Base-by-base conservation (phyloP, 306 rosid species). In the Benincasa hispida region DNA sequence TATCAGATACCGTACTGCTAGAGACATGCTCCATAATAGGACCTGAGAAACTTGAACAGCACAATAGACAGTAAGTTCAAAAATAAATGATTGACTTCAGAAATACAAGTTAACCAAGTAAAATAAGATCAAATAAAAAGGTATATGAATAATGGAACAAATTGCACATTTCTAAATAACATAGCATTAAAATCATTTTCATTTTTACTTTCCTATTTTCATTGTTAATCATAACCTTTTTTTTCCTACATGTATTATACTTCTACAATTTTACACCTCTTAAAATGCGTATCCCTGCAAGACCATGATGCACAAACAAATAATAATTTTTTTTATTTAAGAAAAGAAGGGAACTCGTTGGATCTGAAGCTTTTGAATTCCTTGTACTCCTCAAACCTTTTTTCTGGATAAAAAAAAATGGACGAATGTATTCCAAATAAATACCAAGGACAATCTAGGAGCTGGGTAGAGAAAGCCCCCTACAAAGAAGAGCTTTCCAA, bases 31-130 rank as follows among this genome's bases (percentile, higher is more conserved):
- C 97, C 89, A 85, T 84, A 80, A 90, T 84, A 82, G 90, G 97
- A 95, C 99, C 99, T 90, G 99, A 88, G 96, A 90, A 89, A 95
- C 99, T 95, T 95, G 97, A 95, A 89, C 96, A 90, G 87, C 84
- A 82, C 92, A 92, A 89, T 87, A 90, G 86, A 87, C 88, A 95
- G 88, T 95, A 89, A 94, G 96, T 86, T 86, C 83, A 84, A 84
- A 86, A 86, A 85, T 84, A 84, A 80, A 77, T 32, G 39, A 18
- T 51, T 25, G 55, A 69, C 55, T 69, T 24, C 21, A 5, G 18
- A 8, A 25, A 41, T 42, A 41, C 1, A 65, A 65, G 80, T 56
- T 62, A 62, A 15, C 77, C 58, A 55, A 68, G 4, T 57, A 35
- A 63, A 19, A 41, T n/a, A 45, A 68, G 42, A 42, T 68, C 35